Evolutionary conservation across 257 asterid species (phyloP), one percentile per base, ranked within the genome.

Genomic region (Solanum paucissectum): DNA sequence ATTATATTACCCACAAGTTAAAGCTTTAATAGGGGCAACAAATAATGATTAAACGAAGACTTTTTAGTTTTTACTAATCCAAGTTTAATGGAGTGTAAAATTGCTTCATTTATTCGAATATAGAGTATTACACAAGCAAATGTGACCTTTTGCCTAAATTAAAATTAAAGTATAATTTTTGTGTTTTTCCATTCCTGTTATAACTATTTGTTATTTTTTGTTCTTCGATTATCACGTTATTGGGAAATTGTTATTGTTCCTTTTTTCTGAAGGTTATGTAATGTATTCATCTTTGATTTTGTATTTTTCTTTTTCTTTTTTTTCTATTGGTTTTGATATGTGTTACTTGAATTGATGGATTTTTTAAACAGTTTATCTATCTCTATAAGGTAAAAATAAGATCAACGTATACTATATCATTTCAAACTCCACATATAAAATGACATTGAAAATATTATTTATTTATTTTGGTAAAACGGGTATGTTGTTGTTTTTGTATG

Each of bases 291-390:
- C 6, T 8, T 62, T 62, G 14, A 23, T 62, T 23, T 23, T 23
- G 14, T 10, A 62, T 6, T 18, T 55, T 55, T 6, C n/a, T 12
- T 66, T n/a, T 25, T 0, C 0, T 52, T 0, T 66, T 0, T 66
- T 66, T 25, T 66, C 4, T 66, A 66, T 0, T 11, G 0, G 0
- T 5, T 66, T 12, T 66, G 16, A 25, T 66, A 0, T 25, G 16
- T 12, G 34, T 27, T n/a, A 27, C 20, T 66, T 27, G 21, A 66
- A 14, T 5, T 14, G 2, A 68, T 27, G 13, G 1, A 5, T 8
- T 27, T 25, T 66, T 3, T 12, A 3, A 68, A 68, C 2, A 27
- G 0, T 68, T 1, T 6, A 0, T 27, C 20, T 27, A 27, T 5
- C 21, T 27, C 9, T 6, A 3, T 0, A 2, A 68, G 10, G 0